Base-by-base conservation (phyloP, 1,139 yeast species). In the Wickerhamomyces sp. region DNA sequence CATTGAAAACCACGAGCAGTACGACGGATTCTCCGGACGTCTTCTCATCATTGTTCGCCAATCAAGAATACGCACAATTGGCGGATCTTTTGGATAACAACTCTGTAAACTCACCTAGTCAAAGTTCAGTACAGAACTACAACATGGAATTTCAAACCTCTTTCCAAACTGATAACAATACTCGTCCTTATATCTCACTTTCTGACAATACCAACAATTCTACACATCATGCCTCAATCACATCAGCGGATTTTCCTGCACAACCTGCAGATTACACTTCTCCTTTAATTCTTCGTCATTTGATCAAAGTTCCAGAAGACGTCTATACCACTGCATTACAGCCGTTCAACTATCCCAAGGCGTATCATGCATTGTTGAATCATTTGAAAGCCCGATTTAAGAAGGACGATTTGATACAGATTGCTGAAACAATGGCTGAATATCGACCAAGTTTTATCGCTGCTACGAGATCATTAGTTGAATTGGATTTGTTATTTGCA, bases 381-480 rank as follows among this genome's bases (percentile, higher is more conserved):
- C 76, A 77, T 45, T 59, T 80, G 37, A 72, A 75, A 43, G 59
- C 58, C 26, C 54, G 85, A 42, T 80, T 80, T 52, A 46, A 75
- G 58, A 57, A 64, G 67, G 46, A 59, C 46, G 60, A 77, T 57
- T 52, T 81, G 31, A 64, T 78, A 25, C 68, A 70, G 18, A 75
- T 80, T 24, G 69, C 83, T 12, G 78, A 75, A 52, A 66, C 81
- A 23, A 79, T 80, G 62, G 82, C 85, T 4, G 75, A 78, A 44
- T 80, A 79, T 51, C 62, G 86, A 39, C 87, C 88, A 13, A 76
- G 84, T 13, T 80, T 80, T 46, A 79, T 78, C 16, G 73, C 83
- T n/a, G 81, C 86, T 1, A 82, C 83, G 40, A 75, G 81, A 47
- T 73, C 78, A 8, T 59, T 80, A 31, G 77, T 73, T 47, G 86